Percentiles rank a stretch among this genome's conserved stretches.
Evolutionary conservation across 139 green algal genomes (phyloP).

Genomic region (Micractinium conductrix): DNA sequence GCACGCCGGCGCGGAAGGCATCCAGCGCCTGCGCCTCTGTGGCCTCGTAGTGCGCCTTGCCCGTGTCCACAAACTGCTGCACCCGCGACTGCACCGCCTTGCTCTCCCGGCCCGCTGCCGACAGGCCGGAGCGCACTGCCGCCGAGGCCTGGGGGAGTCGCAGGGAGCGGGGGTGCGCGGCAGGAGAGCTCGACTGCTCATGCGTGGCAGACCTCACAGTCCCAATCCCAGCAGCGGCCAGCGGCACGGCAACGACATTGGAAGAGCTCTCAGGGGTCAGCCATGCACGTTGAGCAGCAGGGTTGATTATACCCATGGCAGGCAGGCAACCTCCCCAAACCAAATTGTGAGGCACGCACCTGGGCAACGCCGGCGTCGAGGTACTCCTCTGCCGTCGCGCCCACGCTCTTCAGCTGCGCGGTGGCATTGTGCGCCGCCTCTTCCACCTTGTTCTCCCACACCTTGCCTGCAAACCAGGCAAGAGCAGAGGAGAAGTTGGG

Average conservation of each 20-base stretch:
- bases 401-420: slow-evolving; percentile 18
- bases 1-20: slow-evolving; percentile 29
- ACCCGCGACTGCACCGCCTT: not conserved
- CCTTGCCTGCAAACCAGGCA: not conserved
- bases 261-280: too few relatives aligned
- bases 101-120: slow-evolving; percentile 7
- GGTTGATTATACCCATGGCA: too few relatives aligned
- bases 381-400: not conserved
- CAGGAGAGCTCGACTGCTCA: too few relatives aligned
- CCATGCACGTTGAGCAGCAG: too few relatives aligned
- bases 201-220: too few relatives aligned
- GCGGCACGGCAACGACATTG: too few relatives aligned
- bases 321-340: too few relatives aligned
- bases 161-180: too few relatives aligned
- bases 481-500: not conserved
- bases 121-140: slow-evolving; percentile 21
- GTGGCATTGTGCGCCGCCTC: not conserved
- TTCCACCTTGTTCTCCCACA: slow-evolving; percentile 5
- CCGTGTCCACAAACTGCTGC: slow-evolving; percentile 28
- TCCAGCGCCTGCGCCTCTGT: slow-evolving; percentile 27
- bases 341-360: not conserved
- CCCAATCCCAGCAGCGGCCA: too few relatives aligned
- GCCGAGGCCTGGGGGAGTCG: too few relatives aligned
- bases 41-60: slow-evolving; percentile 9
- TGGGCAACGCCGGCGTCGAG: slow-evolving; percentile 30